phyloP scores from a whole-genome alignment of 176 grass and related monocot genomes.

The Canna indica region DNA sequence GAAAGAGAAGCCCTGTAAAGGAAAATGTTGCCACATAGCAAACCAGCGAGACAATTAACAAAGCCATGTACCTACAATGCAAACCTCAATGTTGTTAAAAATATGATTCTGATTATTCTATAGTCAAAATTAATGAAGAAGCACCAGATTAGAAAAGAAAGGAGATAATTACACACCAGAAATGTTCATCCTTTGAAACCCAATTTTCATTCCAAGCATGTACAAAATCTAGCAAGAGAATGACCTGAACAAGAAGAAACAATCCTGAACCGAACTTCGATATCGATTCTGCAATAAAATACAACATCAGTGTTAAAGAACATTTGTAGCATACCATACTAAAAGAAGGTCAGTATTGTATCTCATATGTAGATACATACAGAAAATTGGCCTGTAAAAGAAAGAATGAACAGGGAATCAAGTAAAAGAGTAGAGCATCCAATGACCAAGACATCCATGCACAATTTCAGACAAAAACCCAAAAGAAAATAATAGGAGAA shows the following conservation, averaged over 20 bases:
- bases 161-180: slow-evolving; percentile 45
- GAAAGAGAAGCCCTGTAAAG: slow-evolving; percentile 85
- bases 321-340: neutral
- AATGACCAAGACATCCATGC: neutral
- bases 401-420: no score
- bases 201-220: slow-evolving; percentile 97
- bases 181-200: slow-evolving; percentile 90
- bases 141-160: neutral
- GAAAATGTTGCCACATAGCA: slow-evolving; percentile 76
- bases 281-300: slow-evolving; percentile 62
- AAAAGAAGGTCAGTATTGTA: neutral
- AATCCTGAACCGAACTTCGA: slow-evolving; percentile 97
- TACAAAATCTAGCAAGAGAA: slow-evolving; percentile 93
- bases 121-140: neutral
- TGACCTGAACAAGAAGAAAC: slow-evolving; percentile 94
- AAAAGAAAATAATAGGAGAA: neutral
- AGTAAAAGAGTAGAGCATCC: neutral
- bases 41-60: slow-evolving; percentile 79
- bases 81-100: slow-evolving; percentile 2
- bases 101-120: neutral
- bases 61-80: slow-evolving; percentile 70
- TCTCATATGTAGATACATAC: neutral
- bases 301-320: neutral
- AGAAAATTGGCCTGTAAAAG: no score
- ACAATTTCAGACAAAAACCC: neutral